Percentiles rank a stretch among this genome's conserved stretches.
Evolutionary conservation across 345 rosid species (phyloP).

Genomic region (Populus nigra): DNA sequence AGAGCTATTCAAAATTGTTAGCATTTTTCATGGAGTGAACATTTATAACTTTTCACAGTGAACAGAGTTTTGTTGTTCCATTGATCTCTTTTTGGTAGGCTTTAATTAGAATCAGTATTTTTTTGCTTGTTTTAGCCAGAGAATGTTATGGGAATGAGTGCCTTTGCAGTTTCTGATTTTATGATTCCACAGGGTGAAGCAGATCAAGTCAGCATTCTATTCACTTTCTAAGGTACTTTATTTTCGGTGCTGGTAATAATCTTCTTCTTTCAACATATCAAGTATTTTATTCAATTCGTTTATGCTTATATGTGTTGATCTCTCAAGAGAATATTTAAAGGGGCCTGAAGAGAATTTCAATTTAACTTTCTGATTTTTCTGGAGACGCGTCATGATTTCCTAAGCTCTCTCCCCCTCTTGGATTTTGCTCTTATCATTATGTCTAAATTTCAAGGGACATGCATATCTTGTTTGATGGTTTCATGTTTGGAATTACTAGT

Average conservation of each 20-base stretch:
- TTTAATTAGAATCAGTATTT: background rate
- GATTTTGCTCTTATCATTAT: background rate
- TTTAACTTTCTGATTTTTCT: background rate
- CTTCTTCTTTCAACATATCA: background rate
- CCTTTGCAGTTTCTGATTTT: background rate
- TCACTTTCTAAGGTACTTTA: conserved; percentile 61
- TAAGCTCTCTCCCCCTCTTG: background rate
- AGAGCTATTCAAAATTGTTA: background rate
- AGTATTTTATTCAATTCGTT: background rate
- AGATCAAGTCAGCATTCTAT: conserved; percentile 93
- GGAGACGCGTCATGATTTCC: background rate
- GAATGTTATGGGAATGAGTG: background rate
- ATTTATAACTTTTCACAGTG: background rate
- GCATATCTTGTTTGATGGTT: background rate
- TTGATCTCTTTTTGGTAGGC: too few relatives aligned
- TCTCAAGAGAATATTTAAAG: too few relatives aligned
- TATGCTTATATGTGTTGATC: background rate
- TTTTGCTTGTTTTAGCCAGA: background rate
- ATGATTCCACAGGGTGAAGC: conserved; percentile 57
- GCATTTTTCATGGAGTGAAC: background rate
- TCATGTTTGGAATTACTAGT: background rate
- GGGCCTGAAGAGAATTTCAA: too few relatives aligned
- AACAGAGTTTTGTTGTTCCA: background rate
- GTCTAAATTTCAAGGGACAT: background rate
- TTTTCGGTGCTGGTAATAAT: background rate